phyloP scores from a whole-genome alignment of 306 rosid species.

The Begonia peltatifolia region DNA sequence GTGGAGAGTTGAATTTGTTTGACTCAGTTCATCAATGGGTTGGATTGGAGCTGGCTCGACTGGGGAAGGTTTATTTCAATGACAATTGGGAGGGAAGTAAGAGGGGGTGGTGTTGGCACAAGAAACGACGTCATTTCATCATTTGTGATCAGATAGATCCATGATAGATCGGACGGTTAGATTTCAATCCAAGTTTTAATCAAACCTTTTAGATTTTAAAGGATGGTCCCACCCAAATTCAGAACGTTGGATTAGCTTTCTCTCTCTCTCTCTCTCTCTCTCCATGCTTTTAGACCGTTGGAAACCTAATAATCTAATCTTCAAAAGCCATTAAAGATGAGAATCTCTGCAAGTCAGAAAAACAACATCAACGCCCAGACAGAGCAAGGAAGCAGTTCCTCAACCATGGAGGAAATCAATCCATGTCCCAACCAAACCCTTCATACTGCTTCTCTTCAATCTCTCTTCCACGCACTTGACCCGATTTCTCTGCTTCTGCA shows the following conservation, averaged over 20 bases:
- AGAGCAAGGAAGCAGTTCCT: conserved; percentile 5
- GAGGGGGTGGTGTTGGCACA: too few relatives aligned
- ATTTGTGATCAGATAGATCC: background rate
- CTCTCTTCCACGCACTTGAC: conserved; percentile 49
- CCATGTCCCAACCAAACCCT: conserved; percentile 20
- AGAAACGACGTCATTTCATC: too few relatives aligned
- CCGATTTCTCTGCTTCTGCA: conserved; percentile 55
- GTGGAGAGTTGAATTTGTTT: too few relatives aligned
- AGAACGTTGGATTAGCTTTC: conserved; percentile 24
- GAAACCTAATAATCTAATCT: conserved; percentile 6
- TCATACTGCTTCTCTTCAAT: background rate
- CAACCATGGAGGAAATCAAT: conserved; percentile 35
- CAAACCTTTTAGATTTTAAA: background rate
- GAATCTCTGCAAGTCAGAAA: background rate
- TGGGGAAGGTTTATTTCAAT: too few relatives aligned
- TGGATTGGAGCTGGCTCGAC: too few relatives aligned
- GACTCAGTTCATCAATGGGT: too few relatives aligned
- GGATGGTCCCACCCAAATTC: conserved; percentile 18
- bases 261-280: conserved; percentile 9
- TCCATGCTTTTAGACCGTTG: conserved; percentile 49
- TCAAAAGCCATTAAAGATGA: conserved; percentile 12
- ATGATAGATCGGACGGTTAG: conserved; percentile 8
- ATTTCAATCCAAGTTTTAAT: conserved; percentile 11
- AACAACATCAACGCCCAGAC: background rate
- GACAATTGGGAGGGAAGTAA: too few relatives aligned